Conservation (phyloP, 176 grass and related monocot genomes). For the Raddia guianensis region DNA sequence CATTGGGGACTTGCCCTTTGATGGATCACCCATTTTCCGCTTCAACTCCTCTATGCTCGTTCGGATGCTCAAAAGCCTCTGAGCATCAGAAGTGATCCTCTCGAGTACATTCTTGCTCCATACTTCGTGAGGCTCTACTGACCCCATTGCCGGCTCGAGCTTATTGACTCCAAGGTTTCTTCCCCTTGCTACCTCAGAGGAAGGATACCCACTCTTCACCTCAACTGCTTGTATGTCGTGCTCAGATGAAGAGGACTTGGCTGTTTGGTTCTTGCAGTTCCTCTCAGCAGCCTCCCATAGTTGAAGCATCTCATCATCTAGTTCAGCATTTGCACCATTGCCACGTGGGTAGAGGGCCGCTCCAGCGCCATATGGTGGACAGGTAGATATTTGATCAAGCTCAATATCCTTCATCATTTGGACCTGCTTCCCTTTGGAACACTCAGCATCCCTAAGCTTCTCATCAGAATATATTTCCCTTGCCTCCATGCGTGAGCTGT, state of each 20-base stretch:
- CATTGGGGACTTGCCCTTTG: constrained; percentile 60
- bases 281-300: constrained; percentile 91
- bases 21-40: constrained; percentile 57
- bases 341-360: constrained; percentile 45
- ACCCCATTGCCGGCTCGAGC: constrained; percentile 39
- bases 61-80: constrained; percentile 64
- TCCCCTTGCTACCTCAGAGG: constrained; percentile 55
- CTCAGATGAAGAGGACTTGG: constrained; percentile 57
- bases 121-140: constrained; percentile 43
- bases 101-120: constrained; percentile 62
- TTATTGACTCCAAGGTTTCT: constrained; percentile 59
- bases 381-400: constrained; percentile 75
- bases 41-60: constrained; percentile 74
- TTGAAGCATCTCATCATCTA: constrained; percentile 85
- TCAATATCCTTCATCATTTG: constrained; percentile 93
- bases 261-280: constrained; percentile 59
- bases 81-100: constrained; percentile 69
- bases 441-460: constrained; percentile 38
- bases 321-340: constrained; percentile 49
- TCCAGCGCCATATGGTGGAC: constrained; percentile 51
- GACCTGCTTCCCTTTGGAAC: constrained; percentile 60
- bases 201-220: constrained; percentile 72
- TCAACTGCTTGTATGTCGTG: constrained; percentile 65
- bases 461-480: constrained; percentile 47
- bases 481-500: constrained; percentile 18